phyloP scores from a whole-genome alignment of 352 stramenopile species.

The Globisporangium emineosum region DNA sequence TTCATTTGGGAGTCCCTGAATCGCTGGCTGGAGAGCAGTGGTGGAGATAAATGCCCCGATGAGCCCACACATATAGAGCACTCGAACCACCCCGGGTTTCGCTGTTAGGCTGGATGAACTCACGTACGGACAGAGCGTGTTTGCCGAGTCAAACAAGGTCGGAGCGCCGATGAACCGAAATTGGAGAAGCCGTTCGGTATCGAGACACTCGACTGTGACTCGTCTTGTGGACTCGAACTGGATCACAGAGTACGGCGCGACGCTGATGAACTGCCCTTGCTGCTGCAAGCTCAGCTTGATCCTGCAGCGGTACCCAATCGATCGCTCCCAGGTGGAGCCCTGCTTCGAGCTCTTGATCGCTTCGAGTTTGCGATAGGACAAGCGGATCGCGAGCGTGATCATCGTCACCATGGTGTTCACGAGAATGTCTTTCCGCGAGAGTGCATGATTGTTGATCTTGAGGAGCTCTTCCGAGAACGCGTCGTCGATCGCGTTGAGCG shows the following conservation, averaged over 20 bases:
- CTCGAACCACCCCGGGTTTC: neutral
- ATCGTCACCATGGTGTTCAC: constrained; percentile 15
- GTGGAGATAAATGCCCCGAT: neutral
- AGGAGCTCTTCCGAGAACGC: neutral
- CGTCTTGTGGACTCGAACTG: neutral
- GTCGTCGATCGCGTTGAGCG: constrained; percentile 2
- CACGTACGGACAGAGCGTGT: neutral
- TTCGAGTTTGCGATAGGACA: constrained; percentile 3
- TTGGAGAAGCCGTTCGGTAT: neutral
- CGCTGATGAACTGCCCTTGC: neutral
- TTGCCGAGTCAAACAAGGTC: neutral
- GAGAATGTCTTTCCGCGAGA: constrained; percentile 9
- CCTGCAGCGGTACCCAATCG: constrained; percentile 1
- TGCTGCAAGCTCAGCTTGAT: neutral
- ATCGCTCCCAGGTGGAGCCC: neutral
- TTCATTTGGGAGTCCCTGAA: too few relatives aligned
- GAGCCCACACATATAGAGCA: neutral
- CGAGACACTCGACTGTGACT: neutral
- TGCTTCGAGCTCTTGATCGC: neutral
- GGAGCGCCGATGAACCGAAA: neutral
- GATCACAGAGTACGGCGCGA: neutral
- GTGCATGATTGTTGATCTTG: neutral
- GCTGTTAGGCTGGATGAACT: neutral
- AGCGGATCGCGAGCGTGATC: neutral
- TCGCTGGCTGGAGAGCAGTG: neutral